A percentile compares a stretch with the other conserved stretches of the same genome.
Evolutionary conservation across 495 filamentous ascomycete species (phyloP).

Genomic region (Friedmanniomyces endolithicus): DNA sequence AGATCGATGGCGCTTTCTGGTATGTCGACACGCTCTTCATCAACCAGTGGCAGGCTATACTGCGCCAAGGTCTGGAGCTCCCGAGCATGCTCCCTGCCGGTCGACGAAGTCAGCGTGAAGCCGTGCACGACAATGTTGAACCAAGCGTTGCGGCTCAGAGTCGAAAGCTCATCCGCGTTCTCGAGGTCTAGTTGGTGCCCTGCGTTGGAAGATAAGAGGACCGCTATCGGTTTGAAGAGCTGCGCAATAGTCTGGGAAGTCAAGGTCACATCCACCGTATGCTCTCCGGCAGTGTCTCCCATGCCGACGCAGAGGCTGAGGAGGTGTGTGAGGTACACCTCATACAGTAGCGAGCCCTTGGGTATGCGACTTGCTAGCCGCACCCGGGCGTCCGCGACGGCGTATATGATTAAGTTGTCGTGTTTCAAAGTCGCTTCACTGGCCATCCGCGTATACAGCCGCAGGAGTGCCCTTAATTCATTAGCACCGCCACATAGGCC

Average conservation of each 20-base stretch:
- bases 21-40: slow-evolving; percentile 72
- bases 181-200: slow-evolving; percentile 42
- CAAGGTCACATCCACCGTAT: slow-evolving; percentile 60
- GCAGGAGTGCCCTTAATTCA: slow-evolving; percentile 74
- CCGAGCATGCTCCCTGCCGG: slow-evolving; percentile 52
- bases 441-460: slow-evolving; percentile 61
- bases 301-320: slow-evolving; percentile 81
- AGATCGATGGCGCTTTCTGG: slow-evolving; percentile 91
- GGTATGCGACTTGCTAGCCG: slow-evolving; percentile 58
- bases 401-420: slow-evolving; percentile 43
- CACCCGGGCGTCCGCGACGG: slow-evolving; percentile 61
- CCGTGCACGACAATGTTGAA: slow-evolving; percentile 93
- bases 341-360: slow-evolving; percentile 55
- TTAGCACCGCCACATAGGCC: slow-evolving; percentile 57
- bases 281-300: slow-evolving; percentile 58
- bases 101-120: slow-evolving; percentile 58
- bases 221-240: slow-evolving; percentile 66
- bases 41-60: slow-evolving; percentile 70
- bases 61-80: slow-evolving; percentile 72
- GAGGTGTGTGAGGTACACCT: slow-evolving; percentile 68
- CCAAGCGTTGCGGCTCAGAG: slow-evolving; percentile 82
- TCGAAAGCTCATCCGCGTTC: slow-evolving; percentile 38
- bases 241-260: slow-evolving; percentile 74
- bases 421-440: slow-evolving; percentile 58
- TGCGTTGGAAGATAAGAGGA: slow-evolving; percentile 49